A percentile compares a stretch with the other conserved stretches of the same genome.
phyloP scores from a whole-genome alignment of 2,329 filamentous ascomycete species.

The Stemphylium beticola region DNA sequence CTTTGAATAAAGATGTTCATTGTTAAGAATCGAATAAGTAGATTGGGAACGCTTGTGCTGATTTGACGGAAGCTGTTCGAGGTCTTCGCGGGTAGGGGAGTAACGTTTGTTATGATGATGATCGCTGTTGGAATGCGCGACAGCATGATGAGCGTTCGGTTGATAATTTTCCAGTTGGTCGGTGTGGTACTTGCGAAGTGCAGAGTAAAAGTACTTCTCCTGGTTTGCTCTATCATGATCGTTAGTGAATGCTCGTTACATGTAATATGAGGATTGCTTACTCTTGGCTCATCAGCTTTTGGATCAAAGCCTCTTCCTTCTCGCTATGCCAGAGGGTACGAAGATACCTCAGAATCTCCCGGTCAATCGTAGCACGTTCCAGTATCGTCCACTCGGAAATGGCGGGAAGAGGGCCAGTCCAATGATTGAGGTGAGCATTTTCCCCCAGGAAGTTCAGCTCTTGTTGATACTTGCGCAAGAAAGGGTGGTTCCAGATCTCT shows the following conservation, averaged over 20 bases:
- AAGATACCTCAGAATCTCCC: constrained; percentile 82
- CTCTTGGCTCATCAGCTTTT: constrained; percentile 64
- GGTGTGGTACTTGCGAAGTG: constrained; percentile 81
- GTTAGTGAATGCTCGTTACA: not conserved
- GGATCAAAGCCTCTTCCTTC: constrained; percentile 72
- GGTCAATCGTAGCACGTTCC: constrained; percentile 72
- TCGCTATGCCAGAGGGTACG: constrained; percentile 91
- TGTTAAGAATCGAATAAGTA: constrained; percentile 63
- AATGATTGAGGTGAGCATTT: constrained; percentile 57
- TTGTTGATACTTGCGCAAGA: constrained; percentile 80
- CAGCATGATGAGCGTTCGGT: constrained; percentile 64
- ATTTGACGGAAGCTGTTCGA: constrained; percentile 44
- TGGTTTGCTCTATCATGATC: constrained; percentile 72
- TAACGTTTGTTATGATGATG: constrained; percentile 65
- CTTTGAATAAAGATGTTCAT: constrained; percentile 58
- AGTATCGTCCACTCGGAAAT: constrained; percentile 68
- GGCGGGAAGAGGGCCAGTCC: constrained; percentile 61
- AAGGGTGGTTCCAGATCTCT: constrained; percentile 83
- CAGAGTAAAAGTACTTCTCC: constrained; percentile 90
- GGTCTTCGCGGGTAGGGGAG: constrained; percentile 31
- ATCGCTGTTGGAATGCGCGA: constrained; percentile 88
- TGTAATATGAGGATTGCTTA: constrained; percentile 28
- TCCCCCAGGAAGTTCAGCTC: constrained; percentile 71
- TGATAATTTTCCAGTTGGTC: constrained; percentile 85
- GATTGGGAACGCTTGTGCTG: constrained; percentile 57